These are phyloP conservation scores for Apostasia shenzhenica DNA, from an alignment of 106 monocot genomes.

Conservation along the genomic window DNA sequence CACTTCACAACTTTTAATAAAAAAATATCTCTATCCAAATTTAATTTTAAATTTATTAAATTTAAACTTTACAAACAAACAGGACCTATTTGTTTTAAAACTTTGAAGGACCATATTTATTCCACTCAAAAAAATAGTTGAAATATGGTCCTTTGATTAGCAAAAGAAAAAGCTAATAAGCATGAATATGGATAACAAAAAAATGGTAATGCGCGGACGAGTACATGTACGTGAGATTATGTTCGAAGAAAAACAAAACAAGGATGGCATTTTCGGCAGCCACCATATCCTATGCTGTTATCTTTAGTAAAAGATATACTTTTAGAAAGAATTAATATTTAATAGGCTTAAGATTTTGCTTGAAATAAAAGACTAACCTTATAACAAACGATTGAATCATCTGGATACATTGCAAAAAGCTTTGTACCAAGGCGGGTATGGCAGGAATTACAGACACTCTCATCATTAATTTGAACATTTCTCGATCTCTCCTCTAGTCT, in stretches of 20 bases:
- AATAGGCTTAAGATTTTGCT: neutral
- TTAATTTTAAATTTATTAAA: too few species aligned
- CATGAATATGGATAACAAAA: neutral
- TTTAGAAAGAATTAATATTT: neutral
- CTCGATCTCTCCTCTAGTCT: conserved; percentile 95
- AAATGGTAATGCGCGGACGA: neutral
- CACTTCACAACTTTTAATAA: too few species aligned
- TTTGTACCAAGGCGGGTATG: conserved; percentile 91
- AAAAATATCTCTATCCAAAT: too few species aligned
- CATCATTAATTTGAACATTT: conserved; percentile 84
- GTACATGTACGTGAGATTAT: neutral
- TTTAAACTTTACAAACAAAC: too few species aligned
- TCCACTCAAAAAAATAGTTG: too few species aligned
- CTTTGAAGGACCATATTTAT: too few species aligned
- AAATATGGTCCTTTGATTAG: too few species aligned
- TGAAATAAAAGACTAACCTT: conserved; percentile 42
- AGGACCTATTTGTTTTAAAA: too few species aligned
- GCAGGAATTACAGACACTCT: conserved; percentile 84
- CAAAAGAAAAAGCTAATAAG: too few species aligned
- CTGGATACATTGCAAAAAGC: conserved; percentile 96
- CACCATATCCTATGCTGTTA: neutral
- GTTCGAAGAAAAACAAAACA: neutral
- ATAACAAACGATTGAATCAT: conserved; percentile 94
- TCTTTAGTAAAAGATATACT: neutral
- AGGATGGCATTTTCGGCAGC: neutral